Conservation (phyloP, 148 eudicot species). For the Chenopodium album region DNA sequence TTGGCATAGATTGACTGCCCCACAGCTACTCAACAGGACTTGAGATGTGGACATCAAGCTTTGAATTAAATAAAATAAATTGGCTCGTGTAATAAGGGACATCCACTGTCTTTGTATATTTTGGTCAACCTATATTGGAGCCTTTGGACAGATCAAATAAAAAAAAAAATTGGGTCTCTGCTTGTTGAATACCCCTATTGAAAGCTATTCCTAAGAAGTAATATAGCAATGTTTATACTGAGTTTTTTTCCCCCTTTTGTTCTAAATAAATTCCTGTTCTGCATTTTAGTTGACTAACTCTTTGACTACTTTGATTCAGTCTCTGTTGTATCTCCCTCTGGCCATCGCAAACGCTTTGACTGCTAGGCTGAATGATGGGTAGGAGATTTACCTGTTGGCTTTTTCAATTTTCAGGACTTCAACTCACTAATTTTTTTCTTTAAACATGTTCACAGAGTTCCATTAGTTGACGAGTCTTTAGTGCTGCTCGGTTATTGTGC, state of each 20-base stretch:
- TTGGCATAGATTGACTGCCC: not conserved
- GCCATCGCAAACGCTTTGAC: slow-evolving; percentile 93
- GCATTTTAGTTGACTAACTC: not conserved
- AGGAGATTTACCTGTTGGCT: not conserved
- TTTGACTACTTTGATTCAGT: slow-evolving; percentile 37
- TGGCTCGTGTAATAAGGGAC: not conserved
- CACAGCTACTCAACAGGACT: not conserved
- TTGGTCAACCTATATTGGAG: not conserved
- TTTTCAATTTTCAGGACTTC: not conserved
- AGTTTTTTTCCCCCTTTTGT: too few relatives aligned
- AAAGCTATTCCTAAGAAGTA: not conserved
- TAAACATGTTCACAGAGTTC: slow-evolving; percentile 51
- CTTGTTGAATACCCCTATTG: too few relatives aligned
- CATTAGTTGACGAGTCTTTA: slow-evolving; percentile 81
- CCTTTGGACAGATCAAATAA: not conserved
- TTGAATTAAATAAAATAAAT: not conserved
- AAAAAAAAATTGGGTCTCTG: too few relatives aligned
- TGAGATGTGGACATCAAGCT: not conserved
- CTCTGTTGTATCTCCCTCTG: slow-evolving; percentile 75
- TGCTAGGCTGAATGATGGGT: slow-evolving; percentile 92
- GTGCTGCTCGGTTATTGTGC: slow-evolving; percentile 70
- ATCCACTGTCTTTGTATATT: too few relatives aligned
- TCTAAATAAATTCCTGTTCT: not conserved
- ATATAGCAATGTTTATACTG: not conserved
- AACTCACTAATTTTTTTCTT: not conserved